A percentile compares a stretch with the other conserved stretches of the same genome.
Evolutionary conservation across 306 rosid genomes (phyloP).

Genomic region (Casuarina glauca): DNA sequence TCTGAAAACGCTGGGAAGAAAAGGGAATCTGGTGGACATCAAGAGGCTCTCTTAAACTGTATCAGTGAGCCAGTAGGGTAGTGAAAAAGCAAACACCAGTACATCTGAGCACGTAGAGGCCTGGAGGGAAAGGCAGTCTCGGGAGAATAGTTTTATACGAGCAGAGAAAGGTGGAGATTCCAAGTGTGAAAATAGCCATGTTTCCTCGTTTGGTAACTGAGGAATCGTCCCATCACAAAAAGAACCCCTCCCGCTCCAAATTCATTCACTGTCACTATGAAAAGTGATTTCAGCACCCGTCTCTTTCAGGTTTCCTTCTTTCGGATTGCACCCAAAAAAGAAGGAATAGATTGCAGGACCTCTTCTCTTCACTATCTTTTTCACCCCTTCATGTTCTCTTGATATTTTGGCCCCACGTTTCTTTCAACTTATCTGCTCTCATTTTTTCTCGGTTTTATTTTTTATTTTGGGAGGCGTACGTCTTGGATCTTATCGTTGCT

Average conservation of each 20-base stretch:
- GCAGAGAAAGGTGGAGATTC: slow-evolving; percentile 58
- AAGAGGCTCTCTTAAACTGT: slow-evolving; percentile 19
- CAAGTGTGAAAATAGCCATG: slow-evolving; percentile 38
- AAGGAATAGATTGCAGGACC: slow-evolving; percentile 58
- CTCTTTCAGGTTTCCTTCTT: slow-evolving; percentile 64
- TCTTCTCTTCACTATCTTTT: slow-evolving; percentile 57
- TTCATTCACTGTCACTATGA: slow-evolving; percentile 47
- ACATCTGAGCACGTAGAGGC: neutral
- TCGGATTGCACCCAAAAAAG: slow-evolving; percentile 85
- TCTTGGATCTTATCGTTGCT: no score
- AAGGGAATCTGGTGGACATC: slow-evolving; percentile 32
- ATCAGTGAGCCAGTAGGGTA: neutral
- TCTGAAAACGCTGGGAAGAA: slow-evolving; percentile 19
- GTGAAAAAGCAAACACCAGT: neutral
- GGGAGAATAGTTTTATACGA: slow-evolving; percentile 52
- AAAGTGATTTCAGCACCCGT: slow-evolving; percentile 60
- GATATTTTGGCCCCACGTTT: neutral
- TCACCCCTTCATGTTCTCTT: slow-evolving; percentile 32
- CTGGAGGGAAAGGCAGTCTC: slow-evolving; percentile 8
- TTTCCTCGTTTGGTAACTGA: slow-evolving; percentile 48
- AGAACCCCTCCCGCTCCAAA: slow-evolving; percentile 20
- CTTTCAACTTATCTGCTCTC: neutral
- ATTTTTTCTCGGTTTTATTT: neutral
- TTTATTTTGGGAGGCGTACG: neutral
- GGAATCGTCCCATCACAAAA: slow-evolving; percentile 82